Base-by-base conservation (phyloP, 495 filamentous ascomycete species). In the Penicillium diatomitis region DNA sequence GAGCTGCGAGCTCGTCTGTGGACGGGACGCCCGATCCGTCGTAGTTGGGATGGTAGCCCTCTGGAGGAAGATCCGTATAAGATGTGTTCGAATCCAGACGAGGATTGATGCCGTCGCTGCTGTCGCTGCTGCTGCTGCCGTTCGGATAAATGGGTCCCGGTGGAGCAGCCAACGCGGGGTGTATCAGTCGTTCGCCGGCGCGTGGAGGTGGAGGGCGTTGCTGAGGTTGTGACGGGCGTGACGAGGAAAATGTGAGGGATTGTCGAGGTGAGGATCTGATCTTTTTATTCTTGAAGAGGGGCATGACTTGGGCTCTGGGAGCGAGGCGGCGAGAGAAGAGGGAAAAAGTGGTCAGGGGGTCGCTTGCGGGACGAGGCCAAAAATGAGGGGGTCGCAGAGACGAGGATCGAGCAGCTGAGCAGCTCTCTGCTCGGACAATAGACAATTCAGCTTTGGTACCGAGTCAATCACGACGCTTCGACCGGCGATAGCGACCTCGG, bases 161-260 rank as follows among this genome's bases (percentile, higher is more conserved):
- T 49, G 50, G 53, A 61, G 54, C 41, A 11, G 4, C 41, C 44
- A 57, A 55, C 48, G 57, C 47, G 52, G 57, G 57, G 38, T 38
- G 55, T 35, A 47, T 51, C 32, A 68, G 60, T 44, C 67, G 56
- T 52, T 71, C 68, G 31, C 48, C 63, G n/a, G 66, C 67, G 37
- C 62, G 63, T 49, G 60, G 59, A 45, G 58, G 35, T 20, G 20
- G 20, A 20, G 20, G 20, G 20, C 20, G 20, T 20, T 20, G 20
- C 20, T 20, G 20, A 50, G 51, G 54, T 32, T 52, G 58, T 37
- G 55, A 50, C 7, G 45, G 36, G 27, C 27, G 20, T 27, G 65
- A 51, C 39, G 20, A n/a, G 40, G 40, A 11, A 30, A 30, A 6
- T 27, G 32, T 31, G 39, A 20, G 8, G 57, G 55, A 55, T 47